Conservation (phyloP, 2,329 filamentous ascomycete genomes). For the Penicillium thymicola region DNA sequence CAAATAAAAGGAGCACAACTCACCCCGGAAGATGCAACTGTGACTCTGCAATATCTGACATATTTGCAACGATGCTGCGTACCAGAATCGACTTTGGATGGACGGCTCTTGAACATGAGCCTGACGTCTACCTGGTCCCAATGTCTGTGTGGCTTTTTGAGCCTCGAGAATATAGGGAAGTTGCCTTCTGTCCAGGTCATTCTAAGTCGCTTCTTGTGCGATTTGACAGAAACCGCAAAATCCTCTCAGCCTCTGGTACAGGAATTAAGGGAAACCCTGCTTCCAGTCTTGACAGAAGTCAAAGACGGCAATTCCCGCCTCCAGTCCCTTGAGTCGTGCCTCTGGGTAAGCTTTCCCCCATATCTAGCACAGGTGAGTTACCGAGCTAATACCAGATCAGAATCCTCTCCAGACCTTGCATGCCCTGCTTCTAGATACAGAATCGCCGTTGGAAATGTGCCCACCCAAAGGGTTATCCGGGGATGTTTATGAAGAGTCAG, state of each 20-base stretch:
- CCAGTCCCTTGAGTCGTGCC: constrained; percentile 25
- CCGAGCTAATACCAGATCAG: constrained; percentile 23
- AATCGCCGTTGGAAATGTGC: background rate
- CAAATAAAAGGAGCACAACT: constrained; percentile 15
- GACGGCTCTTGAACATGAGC: constrained; percentile 24
- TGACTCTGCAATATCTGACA: constrained; percentile 29
- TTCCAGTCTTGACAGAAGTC: constrained; percentile 26
- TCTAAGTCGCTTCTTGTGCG: constrained; percentile 30
- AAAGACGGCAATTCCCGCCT: constrained; percentile 18
- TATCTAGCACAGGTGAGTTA: background rate
- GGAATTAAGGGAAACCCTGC: constrained; percentile 26
- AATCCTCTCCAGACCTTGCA: constrained; percentile 22
- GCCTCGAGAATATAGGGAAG: constrained; percentile 20
- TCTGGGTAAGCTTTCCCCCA: constrained; percentile 29
- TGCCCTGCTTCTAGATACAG: constrained; percentile 2
- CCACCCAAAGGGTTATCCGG: background rate
- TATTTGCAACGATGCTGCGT: constrained; percentile 23
- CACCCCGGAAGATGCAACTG: constrained; percentile 17
- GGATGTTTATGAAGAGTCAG: background rate
- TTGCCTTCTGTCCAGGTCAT: constrained; percentile 30
- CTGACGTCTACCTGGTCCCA: constrained; percentile 31
- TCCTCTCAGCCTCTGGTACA: constrained; percentile 18
- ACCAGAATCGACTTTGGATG: constrained; percentile 18
- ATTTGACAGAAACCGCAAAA: constrained; percentile 19
- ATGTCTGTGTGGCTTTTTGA: constrained; percentile 31